A percentile compares a stretch with the other conserved stretches of the same genome.
phyloP scores from a whole-genome alignment of 495 filamentous ascomycete genomes.

The Podospora australis region DNA sequence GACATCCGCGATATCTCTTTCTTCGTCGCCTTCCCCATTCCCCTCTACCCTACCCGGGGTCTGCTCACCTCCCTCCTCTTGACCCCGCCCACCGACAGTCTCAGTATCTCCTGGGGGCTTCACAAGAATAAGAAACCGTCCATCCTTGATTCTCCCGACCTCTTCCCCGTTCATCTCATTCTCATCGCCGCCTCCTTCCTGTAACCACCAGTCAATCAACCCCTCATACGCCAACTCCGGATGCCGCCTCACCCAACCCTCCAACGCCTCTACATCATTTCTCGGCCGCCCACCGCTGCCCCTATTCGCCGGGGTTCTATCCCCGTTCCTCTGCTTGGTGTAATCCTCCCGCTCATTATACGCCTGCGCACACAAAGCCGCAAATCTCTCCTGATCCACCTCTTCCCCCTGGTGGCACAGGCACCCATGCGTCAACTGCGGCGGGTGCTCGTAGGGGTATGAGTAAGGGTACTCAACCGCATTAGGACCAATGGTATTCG shows the following conservation, averaged over 20 bases:
- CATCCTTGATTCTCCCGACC: background rate
- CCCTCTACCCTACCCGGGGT: background rate
- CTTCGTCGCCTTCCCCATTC: background rate
- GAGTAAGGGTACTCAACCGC: constrained; percentile 4
- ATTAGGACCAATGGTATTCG: background rate
- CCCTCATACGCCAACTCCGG: background rate
- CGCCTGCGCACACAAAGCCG: background rate
- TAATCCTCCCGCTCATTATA: background rate
- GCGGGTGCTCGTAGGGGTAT: constrained; percentile 10
- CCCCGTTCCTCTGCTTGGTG: background rate
- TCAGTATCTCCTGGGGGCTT: too few relatives aligned
- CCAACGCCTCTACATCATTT: background rate
- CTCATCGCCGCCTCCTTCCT: background rate
- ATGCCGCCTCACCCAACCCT: constrained; percentile 3
- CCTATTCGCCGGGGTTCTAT: background rate
- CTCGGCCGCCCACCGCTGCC: background rate
- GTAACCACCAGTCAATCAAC: background rate
- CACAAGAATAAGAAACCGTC: too few relatives aligned
- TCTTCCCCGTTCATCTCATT: background rate
- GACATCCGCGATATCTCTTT: background rate
- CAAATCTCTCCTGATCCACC: constrained; percentile 11
- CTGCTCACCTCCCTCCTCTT: background rate
- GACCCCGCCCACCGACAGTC: background rate
- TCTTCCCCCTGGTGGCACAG: constrained; percentile 4
- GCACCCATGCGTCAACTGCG: constrained; percentile 8